Conservation (phyloP, 257 asterid species). For the Eucommia ulmoides region DNA sequence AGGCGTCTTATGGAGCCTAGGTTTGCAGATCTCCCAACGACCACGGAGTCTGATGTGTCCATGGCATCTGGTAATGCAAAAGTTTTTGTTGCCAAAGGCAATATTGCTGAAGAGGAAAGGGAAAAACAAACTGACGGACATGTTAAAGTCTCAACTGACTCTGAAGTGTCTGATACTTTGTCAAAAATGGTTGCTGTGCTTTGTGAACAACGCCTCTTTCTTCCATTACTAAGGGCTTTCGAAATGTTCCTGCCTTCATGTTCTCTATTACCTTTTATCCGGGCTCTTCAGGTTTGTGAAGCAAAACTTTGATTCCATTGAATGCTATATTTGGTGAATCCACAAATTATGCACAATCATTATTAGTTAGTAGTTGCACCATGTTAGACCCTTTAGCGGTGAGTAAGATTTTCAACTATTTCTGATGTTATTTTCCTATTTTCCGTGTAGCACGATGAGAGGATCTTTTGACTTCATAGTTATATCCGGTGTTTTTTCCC, state of each 20-base stretch:
- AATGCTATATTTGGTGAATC: too few relatives aligned
- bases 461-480: too few relatives aligned
- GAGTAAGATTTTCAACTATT: too few relatives aligned
- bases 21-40: constrained; percentile 27
- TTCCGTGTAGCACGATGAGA: too few relatives aligned
- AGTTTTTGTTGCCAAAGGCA: constrained; percentile 21
- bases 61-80: constrained; percentile 28
- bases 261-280: constrained; percentile 84
- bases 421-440: too few relatives aligned
- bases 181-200: constrained; percentile 88
- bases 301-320: background rate
- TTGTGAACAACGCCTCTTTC: constrained; percentile 79
- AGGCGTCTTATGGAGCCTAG: constrained; percentile 65
- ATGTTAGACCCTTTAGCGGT: too few relatives aligned
- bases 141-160: constrained; percentile 24
- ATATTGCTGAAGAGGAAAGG: constrained; percentile 33
- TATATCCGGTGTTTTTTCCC: too few relatives aligned
- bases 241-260: constrained; percentile 98
- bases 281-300: constrained; percentile 87
- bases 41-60: constrained; percentile 32
- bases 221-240: constrained; percentile 86
- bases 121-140: constrained; percentile 35
- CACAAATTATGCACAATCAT: too few relatives aligned
- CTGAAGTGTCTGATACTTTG: constrained; percentile 54
- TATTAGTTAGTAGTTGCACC: too few relatives aligned